Conservation (phyloP, 2,329 filamentous ascomycete genomes). For the Penicillium decumbens region DNA sequence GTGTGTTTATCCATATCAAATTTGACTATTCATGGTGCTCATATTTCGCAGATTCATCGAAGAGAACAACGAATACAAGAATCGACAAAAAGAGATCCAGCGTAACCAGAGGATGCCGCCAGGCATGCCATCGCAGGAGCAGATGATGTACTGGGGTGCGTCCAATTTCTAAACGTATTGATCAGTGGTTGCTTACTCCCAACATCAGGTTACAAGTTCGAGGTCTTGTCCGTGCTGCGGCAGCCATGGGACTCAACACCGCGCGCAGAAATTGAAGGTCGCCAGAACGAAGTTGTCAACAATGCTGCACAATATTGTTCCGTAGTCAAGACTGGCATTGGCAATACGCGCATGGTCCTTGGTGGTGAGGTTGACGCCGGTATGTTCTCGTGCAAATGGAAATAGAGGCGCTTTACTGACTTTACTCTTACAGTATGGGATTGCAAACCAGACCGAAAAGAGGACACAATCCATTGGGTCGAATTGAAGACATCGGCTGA, state of each 20-base stretch:
- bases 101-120: slow-evolving; percentile 46
- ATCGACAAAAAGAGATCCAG: slow-evolving; percentile 58
- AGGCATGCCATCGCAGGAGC: slow-evolving; percentile 61
- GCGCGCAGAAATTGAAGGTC: slow-evolving; percentile 71
- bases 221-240: slow-evolving; percentile 74
- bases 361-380: slow-evolving; percentile 92
- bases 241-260: slow-evolving; percentile 67
- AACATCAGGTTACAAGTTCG: slow-evolving; percentile 83
- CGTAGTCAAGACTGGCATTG: slow-evolving; percentile 82
- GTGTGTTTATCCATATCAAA: slow-evolving; percentile 34
- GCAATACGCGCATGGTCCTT: slow-evolving; percentile 67
- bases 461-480: slow-evolving; percentile 78
- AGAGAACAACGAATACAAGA: slow-evolving; percentile 74
- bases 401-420: slow-evolving; percentile 2
- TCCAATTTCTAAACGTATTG: background rate
- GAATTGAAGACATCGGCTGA: slow-evolving; percentile 88
- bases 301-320: slow-evolving; percentile 97
- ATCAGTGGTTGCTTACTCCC: slow-evolving; percentile 2
- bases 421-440: slow-evolving; percentile 64
- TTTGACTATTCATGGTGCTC: background rate
- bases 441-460: slow-evolving; percentile 62
- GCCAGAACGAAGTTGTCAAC: slow-evolving; percentile 67
- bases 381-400: slow-evolving; percentile 38
- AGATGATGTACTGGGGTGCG: slow-evolving; percentile 90
- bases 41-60: slow-evolving; percentile 69